These are phyloP conservation scores for Harrya chromipes DNA, from an alignment of 768 basidiomycete genomes.

Conservation along the genomic window DNA sequence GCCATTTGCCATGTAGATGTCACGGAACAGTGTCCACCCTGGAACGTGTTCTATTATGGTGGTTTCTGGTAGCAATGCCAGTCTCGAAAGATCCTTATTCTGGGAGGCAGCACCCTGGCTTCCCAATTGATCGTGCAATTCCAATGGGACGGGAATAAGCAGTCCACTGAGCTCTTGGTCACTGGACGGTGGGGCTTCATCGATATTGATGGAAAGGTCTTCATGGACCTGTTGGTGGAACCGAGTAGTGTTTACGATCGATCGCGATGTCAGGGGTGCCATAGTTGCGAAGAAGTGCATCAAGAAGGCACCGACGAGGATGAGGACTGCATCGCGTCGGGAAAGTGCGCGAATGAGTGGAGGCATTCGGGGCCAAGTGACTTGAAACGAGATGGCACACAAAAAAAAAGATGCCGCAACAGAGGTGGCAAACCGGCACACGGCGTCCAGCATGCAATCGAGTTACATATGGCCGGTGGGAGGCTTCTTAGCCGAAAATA, in stretches of 20 bases:
- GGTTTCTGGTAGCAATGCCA: slow-evolving; percentile 45
- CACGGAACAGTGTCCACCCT: slow-evolving; percentile 83
- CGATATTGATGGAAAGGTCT: background rate
- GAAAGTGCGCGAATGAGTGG: slow-evolving; percentile 42
- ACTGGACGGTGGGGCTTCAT: slow-evolving; percentile 1
- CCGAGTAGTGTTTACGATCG: slow-evolving; percentile 32
- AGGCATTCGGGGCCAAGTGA: slow-evolving; percentile 26
- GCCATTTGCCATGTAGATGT: slow-evolving; percentile 83
- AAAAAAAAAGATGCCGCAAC: too few relatives aligned
- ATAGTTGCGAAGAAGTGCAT: slow-evolving; percentile 53
- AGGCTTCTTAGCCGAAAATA: slow-evolving; percentile 1
- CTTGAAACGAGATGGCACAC: background rate
- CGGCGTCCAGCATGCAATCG: background rate
- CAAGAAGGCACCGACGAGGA: slow-evolving; percentile 53
- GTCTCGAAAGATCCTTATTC: slow-evolving; percentile 3
- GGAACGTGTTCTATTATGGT: slow-evolving; percentile 62
- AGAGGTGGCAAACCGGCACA: background rate
- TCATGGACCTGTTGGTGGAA: slow-evolving; percentile 9
- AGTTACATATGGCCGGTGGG: background rate
- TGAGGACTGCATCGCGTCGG: slow-evolving; percentile 55
- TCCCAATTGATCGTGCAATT: background rate
- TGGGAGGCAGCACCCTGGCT: background rate
- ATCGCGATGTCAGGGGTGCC: slow-evolving; percentile 28
- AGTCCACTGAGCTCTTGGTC: slow-evolving; percentile 6
- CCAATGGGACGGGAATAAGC: background rate